A percentile compares a stretch with the other conserved stretches of the same genome.
phyloP scores from a whole-genome alignment of 306 rosid species.

The Cajanus cajan region DNA sequence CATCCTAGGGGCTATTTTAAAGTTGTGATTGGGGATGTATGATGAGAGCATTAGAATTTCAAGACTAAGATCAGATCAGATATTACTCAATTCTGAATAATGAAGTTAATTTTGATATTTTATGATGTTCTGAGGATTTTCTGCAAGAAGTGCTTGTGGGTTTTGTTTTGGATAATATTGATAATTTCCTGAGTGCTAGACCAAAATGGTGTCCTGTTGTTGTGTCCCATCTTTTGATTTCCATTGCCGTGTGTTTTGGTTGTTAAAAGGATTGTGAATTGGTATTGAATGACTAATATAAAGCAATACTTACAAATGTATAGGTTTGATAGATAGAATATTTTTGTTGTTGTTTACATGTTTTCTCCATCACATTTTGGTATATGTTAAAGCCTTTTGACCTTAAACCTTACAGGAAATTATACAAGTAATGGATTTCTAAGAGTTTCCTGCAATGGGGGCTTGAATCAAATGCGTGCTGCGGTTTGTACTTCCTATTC shows the following conservation, averaged over 20 bases:
- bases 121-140: constrained; percentile 7
- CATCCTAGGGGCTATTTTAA: neutral
- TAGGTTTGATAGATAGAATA: neutral
- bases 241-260: neutral
- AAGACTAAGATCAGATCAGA: neutral
- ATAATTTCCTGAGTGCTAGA: neutral
- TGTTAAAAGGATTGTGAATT: constrained; percentile 14
- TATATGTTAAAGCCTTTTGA: neutral
- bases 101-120: neutral
- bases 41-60: constrained; percentile 12
- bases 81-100: neutral
- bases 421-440: constrained; percentile 97
- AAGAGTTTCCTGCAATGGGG: constrained; percentile 96
- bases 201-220: neutral
- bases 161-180: neutral
- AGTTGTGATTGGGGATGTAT: neutral
- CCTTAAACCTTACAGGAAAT: constrained; percentile 55
- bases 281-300: neutral
- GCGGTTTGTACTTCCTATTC: constrained; percentile 68
- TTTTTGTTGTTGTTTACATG: neutral
- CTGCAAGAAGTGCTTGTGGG: neutral
- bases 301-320: constrained; percentile 9
- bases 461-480: constrained; percentile 99
- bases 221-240: constrained; percentile 4
- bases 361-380: constrained; percentile 17